Evolutionary conservation across 129 eudicot species (phyloP), one percentile per base, ranked within the genome.

Genomic region (Flaveria brownii): DNA sequence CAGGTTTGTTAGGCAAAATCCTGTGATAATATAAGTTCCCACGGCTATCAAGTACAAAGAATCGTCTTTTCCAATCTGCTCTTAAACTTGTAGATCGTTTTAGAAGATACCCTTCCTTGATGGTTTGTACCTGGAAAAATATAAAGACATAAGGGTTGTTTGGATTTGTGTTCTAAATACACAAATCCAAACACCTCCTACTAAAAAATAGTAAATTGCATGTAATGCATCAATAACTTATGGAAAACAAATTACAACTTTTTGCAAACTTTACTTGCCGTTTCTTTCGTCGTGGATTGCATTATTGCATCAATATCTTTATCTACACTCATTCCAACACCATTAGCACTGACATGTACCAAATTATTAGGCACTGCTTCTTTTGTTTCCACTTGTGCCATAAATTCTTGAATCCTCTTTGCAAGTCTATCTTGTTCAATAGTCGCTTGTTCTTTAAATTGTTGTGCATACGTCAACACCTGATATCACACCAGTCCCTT

Each of bases 401-500:
- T 89, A 66, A 90, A 93, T 82, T 94, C 97, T 69, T 94, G 98
- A 77, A 91, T 94, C 85, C 97, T 86, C 75, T 89, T 88, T 51
- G 93, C 96, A 81, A 94, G 97, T 77, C 85, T 91, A 78, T 94
- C 98, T 70, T 91, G 98, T 71, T 94, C 97, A 36, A 80, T 71
- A 68, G 68, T 87, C 22, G 97, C 90, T 68, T 82, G 88, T 68
- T 94, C 98, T 80, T 94, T 94, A 17, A 96, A 88, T 77, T 94
- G 98, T 73, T 91, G 98, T 22, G 98, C 98, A 83, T 87, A 94
- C 56, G 98, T 88, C 91, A 94, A 82, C 55, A 94, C 98, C 98
- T 93, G 89, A 81, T 76, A 62, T 66, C 46, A 75, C 72, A 65
- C 60, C 45, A 61, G 60, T 22, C 51, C 30, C 2, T 65, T 26